These are phyloP conservation scores for Murraya koenigii DNA, from an alignment of 345 rosid species.

Conservation along the genomic window DNA sequence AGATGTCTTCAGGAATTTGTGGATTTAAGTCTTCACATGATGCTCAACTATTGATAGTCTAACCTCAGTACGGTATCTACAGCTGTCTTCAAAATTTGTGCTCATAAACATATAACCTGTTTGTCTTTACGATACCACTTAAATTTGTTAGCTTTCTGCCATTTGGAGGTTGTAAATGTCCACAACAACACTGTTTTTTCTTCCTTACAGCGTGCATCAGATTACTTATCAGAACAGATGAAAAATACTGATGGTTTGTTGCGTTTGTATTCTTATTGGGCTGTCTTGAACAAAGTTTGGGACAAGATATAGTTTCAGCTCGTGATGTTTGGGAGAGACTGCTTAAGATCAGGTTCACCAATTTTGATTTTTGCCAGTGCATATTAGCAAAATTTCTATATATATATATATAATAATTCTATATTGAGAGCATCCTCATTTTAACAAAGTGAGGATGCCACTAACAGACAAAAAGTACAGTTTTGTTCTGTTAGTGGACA, in stretches of 20 bases:
- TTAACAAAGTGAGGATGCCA: too few species aligned
- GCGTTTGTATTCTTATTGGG: constrained; percentile 75
- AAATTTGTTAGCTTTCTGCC: not conserved
- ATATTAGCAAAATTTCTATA: not conserved
- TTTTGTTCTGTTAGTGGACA: too few species aligned
- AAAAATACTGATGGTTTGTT: constrained; percentile 55
- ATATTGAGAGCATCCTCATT: too few species aligned
- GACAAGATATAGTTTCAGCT: constrained; percentile 66
- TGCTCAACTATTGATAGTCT: not conserved
- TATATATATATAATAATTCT: too few species aligned
- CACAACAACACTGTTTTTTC: constrained; percentile 10
- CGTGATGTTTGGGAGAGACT: constrained; percentile 85
- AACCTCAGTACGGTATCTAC: not conserved
- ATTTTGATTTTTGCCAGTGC: not conserved
- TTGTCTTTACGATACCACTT: not conserved
- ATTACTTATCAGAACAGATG: constrained; percentile 73
- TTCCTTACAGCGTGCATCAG: constrained; percentile 70
- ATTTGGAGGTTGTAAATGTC: not conserved
- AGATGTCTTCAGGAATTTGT: not conserved
- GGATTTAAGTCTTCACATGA: not conserved
- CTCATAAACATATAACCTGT: not conserved
- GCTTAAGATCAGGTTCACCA: constrained; percentile 70
- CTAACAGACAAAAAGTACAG: too few species aligned
- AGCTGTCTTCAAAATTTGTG: not conserved
- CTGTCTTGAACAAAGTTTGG: constrained; percentile 69